These are phyloP conservation scores for Ophiocordyceps australis DNA, from an alignment of 2,329 filamentous ascomycete species.

Conservation along the genomic window DNA sequence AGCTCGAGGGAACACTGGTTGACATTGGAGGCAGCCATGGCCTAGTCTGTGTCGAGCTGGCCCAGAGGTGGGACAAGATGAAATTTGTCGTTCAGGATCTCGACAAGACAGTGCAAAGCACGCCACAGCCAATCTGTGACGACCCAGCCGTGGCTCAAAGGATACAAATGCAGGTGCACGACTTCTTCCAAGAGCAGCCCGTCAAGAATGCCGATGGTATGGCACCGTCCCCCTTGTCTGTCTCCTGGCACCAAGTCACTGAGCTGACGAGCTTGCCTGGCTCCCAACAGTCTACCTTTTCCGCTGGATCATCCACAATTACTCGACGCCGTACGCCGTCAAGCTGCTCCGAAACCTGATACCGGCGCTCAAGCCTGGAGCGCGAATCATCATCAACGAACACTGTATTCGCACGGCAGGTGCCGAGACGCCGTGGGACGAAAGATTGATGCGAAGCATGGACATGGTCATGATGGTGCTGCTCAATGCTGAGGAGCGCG, in stretches of 20 bases:
- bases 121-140: conserved; percentile 21
- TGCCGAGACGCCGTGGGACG: conserved; percentile 22
- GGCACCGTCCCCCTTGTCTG: conserved; percentile 1
- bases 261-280: conserved; percentile 3
- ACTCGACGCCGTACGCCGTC: conserved; percentile 32
- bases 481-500: conserved; percentile 31
- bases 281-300: conserved; percentile 30
- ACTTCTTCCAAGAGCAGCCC: conserved; percentile 39
- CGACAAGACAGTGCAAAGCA: conserved; percentile 25
- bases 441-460: conserved; percentile 27
- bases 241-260: too few relatives aligned
- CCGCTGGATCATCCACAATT: conserved; percentile 44
- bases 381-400: conserved; percentile 26
- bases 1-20: conserved; percentile 27
- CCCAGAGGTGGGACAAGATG: conserved; percentile 27
- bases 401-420: conserved; percentile 22
- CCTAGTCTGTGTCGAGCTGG: conserved; percentile 36
- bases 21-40: conserved; percentile 42
- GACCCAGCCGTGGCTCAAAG: conserved; percentile 18
- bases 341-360: conserved; percentile 29
- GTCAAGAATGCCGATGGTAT: conserved; percentile 31
- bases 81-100: conserved; percentile 38
- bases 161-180: conserved; percentile 27
- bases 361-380: conserved; percentile 35
- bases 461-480: conserved; percentile 32